Evolutionary conservation across 1,284 basidiomycete genomes (phyloP).

Genomic region (Pterulicium gracile): DNA sequence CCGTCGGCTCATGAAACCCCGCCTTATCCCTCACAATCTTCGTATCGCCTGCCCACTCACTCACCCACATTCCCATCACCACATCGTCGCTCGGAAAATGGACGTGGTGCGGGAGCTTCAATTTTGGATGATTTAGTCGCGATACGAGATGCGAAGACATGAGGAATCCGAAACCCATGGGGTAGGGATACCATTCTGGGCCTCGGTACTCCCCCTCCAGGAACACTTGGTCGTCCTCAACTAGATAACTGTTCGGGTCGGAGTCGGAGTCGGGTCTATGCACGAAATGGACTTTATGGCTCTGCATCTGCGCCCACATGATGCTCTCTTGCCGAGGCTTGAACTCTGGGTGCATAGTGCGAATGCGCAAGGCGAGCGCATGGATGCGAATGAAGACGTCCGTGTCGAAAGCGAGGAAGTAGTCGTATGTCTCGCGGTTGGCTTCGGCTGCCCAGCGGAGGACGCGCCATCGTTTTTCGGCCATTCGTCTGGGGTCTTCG

Average conservation of each 20-base stretch:
- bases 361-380: background rate
- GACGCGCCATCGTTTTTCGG: background rate
- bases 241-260: background rate
- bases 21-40: background rate
- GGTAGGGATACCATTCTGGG: background rate
- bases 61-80: background rate
- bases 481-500: background rate
- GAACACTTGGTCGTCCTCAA: background rate
- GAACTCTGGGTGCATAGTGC: constrained; percentile 1
- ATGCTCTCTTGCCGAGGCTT: background rate
- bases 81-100: constrained; percentile 1
- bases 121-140: background rate
- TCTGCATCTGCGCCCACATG: background rate
- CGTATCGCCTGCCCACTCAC: constrained; percentile 1
- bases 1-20: background rate
- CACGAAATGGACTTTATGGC: constrained; percentile 1
- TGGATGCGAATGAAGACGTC: background rate
- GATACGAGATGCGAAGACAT: constrained; percentile 1
- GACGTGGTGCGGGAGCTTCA: background rate
- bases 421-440: background rate
- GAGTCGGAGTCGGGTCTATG: background rate
- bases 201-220: background rate
- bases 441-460: background rate
- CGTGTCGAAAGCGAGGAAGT: constrained; percentile 1
- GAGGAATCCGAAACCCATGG: constrained; percentile 1